Evolutionary conservation across 305 asterid genomes (phyloP).

Genomic region (Euphrasia arctica): DNA sequence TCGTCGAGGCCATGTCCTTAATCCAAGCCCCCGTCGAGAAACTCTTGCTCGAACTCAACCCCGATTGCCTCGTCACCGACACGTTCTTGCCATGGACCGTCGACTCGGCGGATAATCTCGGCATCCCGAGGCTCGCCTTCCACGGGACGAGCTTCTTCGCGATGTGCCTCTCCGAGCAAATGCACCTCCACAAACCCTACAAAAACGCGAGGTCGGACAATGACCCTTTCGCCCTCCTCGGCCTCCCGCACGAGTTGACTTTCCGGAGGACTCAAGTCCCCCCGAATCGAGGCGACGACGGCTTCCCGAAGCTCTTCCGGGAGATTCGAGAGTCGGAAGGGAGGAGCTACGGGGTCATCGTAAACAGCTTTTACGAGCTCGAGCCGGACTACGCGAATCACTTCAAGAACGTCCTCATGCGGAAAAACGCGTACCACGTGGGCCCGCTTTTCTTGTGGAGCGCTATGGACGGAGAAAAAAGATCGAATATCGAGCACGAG

Average conservation of each 20-base stretch:
- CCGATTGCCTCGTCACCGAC: not conserved
- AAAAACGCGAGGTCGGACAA: not conserved
- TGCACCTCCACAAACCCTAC: not conserved
- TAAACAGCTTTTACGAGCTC: conserved; percentile 64
- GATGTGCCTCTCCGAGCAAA: not conserved
- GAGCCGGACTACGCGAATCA: conserved; percentile 47
- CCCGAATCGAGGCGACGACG: not conserved
- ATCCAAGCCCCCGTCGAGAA: conserved; percentile 38
- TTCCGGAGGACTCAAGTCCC: not conserved
- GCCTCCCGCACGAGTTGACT: not conserved
- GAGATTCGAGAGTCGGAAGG: conserved; percentile 25
- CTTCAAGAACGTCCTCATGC: conserved; percentile 33
- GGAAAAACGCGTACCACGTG: conserved; percentile 44
- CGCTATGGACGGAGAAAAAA: not conserved
- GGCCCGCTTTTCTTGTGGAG: conserved; percentile 21
- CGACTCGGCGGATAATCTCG: not conserved
- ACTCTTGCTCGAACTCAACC: conserved; percentile 22
- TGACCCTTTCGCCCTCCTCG: not conserved
- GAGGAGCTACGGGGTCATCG: conserved; percentile 45
- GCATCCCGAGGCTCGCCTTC: conserved; percentile 1
- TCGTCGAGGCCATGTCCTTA: conserved; percentile 29
- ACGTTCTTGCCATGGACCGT: not conserved
- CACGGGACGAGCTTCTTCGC: not conserved
- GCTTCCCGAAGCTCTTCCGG: not conserved
- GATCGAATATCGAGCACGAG: not conserved